Evolutionary conservation across 1,139 yeast species (phyloP).

Genomic region (Blastobotrys capitulatus): DNA sequence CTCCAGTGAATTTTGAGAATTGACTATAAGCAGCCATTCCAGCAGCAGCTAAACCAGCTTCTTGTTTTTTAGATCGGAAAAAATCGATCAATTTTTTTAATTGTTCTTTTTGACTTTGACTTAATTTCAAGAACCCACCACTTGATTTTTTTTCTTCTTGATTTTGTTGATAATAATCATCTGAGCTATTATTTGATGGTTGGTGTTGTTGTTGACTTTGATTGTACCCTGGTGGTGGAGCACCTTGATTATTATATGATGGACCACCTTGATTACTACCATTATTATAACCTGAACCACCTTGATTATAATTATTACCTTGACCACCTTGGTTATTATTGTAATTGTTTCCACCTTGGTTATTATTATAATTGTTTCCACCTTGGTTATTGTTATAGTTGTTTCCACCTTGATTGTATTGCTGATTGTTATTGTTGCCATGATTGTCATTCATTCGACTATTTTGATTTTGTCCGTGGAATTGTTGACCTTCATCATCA

Average conservation of each 20-base stretch:
- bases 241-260: not conserved
- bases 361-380: not conserved
- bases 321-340: not conserved
- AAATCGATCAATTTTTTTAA: not conserved
- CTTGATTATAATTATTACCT: not conserved
- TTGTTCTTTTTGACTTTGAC: not conserved
- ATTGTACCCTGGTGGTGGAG: not conserved
- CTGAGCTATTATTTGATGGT: not conserved
- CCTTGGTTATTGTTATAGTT: not conserved
- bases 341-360: not conserved
- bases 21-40: not conserved
- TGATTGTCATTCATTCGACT: not conserved
- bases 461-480: not conserved
- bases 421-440: not conserved
- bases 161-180: not conserved
- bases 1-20: not conserved
- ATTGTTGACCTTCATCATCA: not conserved
- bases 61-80: not conserved
- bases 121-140: not conserved
- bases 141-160: not conserved
- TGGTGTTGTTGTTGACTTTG: not conserved
- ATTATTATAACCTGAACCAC: not conserved
- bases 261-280: slow-evolving; percentile 7
- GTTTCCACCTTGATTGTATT: not conserved
- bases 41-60: not conserved